Evolutionary conservation across 2,329 filamentous ascomycete genomes (phyloP), one percentile per base, ranked within the genome.

Genomic region (Davidsoniella australis): DNA sequence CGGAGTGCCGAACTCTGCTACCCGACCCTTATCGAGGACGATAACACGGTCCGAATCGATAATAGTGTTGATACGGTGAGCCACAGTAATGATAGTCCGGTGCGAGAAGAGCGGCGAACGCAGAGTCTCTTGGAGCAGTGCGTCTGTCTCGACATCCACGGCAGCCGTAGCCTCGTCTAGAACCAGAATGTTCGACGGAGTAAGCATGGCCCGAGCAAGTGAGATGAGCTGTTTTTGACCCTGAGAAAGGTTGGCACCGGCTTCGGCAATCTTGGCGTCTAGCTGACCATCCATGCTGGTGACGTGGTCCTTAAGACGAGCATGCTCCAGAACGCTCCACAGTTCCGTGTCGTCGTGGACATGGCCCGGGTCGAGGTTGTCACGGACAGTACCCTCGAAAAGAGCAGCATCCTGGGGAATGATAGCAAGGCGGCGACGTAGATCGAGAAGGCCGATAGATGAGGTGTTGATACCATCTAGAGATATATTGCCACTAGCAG

Each of bases 61-160:
- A 58, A 98, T 96, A 9, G 91, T 98, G 68, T 96, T 96, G 68
- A 98, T 94, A 49, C 91, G 81, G 68, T 98, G 91, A 23, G 91
- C 91, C 59, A 98, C 94, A 1, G 91, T 98, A 64, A 98, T 94
- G 64, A 98, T 96, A 37, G 91, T 98, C 48, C 86, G 79, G 64
- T 95, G 86, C 54, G 80, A 74, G 67, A 98, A 98, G 14, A 80
- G 63, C 18, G 75, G 72, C 36, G 73, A 74, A 33, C 78, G 72
- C 49, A 81, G 67, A 23, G 78, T 82, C 44, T 66, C 65, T 65
- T 82, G 78, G 49, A 82, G 66, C 66, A 80, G 68, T 49, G 75
- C 75, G 59, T 82, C 78, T 20, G 78, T 82, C 65, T 82, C 72
- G 40, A 82, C 70, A 60, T 82, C 76, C 9, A 81, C 75, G 20